Conservation (phyloP, 495 filamentous ascomycete species). For the Hypomontagnella submonticulosa region DNA sequence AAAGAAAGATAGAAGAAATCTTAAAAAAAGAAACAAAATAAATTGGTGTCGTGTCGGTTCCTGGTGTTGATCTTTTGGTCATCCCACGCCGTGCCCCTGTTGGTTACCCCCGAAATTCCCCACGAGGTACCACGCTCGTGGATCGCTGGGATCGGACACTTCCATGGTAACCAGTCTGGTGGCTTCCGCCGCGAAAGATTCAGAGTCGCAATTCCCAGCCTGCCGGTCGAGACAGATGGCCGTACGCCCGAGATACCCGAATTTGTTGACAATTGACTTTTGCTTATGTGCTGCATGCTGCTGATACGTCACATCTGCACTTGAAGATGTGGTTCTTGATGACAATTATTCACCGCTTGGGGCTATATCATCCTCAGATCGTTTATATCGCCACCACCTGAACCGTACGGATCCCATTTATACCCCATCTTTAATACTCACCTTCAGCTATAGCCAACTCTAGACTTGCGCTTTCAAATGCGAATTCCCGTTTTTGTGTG, state of each 20-base stretch:
- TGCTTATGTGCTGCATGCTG: conserved; percentile 36
- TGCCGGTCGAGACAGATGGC: conserved; percentile 26
- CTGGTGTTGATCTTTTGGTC: conserved; percentile 7
- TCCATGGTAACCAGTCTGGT: conserved; percentile 16
- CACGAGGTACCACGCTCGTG: conserved; percentile 27
- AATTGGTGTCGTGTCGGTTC: neutral
- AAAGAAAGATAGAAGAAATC: conserved; percentile 6
- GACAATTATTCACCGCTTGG: conserved; percentile 41
- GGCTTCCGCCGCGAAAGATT: conserved; percentile 21
- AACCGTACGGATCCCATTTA: conserved; percentile 16
- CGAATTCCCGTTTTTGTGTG: conserved; percentile 10
- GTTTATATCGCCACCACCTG: conserved; percentile 42
- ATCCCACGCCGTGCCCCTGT: conserved; percentile 22
- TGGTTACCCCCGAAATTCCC: conserved; percentile 23
- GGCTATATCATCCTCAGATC: conserved; percentile 33
- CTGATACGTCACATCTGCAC: conserved; percentile 38
- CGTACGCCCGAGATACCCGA: conserved; percentile 24
- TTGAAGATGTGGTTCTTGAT: conserved; percentile 38
- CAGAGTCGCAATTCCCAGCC: conserved; percentile 11
- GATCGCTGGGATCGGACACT: conserved; percentile 22
- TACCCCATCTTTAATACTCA: conserved; percentile 12
- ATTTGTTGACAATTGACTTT: conserved; percentile 18
- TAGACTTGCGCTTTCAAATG: conserved; percentile 14
- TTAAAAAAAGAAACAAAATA: conserved; percentile 15
- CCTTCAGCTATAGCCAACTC: conserved; percentile 50